phyloP scores from a whole-genome alignment of 2,329 filamentous ascomycete genomes.

The Tolypocladium sp. region DNA sequence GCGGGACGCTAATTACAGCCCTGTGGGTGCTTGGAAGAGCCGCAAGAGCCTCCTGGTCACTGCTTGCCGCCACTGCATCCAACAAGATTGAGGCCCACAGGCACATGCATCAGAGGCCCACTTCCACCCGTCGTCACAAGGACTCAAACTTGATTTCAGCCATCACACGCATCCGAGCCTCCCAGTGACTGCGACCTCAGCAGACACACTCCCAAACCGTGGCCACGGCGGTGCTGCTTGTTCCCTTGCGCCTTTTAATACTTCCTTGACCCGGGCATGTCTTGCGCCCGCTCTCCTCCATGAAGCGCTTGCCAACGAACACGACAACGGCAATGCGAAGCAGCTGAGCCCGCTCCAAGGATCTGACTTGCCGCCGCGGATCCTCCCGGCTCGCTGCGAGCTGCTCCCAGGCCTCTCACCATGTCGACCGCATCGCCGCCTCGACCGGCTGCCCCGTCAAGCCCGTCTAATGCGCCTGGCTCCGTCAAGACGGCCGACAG shows the following conservation, averaged over 20 bases:
- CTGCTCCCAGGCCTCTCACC: not conserved
- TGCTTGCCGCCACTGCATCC: not conserved
- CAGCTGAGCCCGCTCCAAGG: not conserved
- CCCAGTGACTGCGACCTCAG: not conserved
- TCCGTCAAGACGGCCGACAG: constrained; percentile 6
- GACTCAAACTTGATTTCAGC: not conserved
- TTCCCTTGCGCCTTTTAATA: not conserved
- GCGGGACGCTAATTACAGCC: not conserved
- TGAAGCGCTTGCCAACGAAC: not conserved
- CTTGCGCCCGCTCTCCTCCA: not conserved
- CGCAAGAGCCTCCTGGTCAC: not conserved
- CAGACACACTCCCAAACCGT: not conserved
- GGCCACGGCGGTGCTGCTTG: not conserved
- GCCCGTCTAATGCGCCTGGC: constrained; percentile 3
- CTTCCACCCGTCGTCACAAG: not conserved
- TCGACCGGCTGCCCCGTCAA: constrained; percentile 6
- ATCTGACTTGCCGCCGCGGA: not conserved
- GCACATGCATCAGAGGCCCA: not conserved
- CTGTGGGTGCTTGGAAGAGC: not conserved
- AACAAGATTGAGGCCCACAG: no score
- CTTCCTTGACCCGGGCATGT: not conserved
- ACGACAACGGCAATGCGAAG: not conserved
- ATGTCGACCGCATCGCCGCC: constrained; percentile 7
- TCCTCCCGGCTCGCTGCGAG: not conserved
- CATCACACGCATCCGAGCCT: not conserved